phyloP scores from a whole-genome alignment of 2,329 filamentous ascomycete genomes.

The Sporothrix brunneoviolacea region DNA sequence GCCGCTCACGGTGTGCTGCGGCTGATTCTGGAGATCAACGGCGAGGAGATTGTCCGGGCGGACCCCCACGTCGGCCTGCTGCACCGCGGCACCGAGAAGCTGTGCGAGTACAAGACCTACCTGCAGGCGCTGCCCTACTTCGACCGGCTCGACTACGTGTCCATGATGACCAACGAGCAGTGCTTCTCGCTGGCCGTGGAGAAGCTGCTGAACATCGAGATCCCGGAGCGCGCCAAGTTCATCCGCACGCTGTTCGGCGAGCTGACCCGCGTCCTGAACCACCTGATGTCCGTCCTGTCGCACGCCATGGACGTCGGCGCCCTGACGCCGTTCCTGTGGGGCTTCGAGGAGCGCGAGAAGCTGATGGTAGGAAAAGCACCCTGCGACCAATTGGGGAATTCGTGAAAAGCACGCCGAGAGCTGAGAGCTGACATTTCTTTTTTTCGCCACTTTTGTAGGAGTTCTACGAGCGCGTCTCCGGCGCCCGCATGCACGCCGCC shows the following conservation, averaged over 20 bases:
- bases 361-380: conserved; percentile 67
- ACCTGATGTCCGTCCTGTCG: conserved; percentile 94
- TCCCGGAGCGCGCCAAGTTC: conserved; percentile 92
- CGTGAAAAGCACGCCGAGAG: neutral
- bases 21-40: conserved; percentile 93
- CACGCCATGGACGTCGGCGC: conserved; percentile 99
- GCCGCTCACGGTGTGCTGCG: conserved; percentile 97
- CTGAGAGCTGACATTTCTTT: neutral
- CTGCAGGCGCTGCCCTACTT: conserved; percentile 98
- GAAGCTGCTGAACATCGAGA: conserved; percentile 95
- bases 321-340: conserved; percentile 96
- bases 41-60: conserved; percentile 92
- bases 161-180: conserved; percentile 99
- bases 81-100: conserved; percentile 96
- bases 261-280: conserved; percentile 89
- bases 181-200: conserved; percentile 93
- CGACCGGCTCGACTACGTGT: conserved; percentile 96
- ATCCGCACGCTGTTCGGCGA: conserved; percentile 95
- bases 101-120: conserved; percentile 99
- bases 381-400: neutral
- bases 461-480: conserved; percentile 99
- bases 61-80: conserved; percentile 96
- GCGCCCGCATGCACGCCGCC: conserved; percentile 91
- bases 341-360: conserved; percentile 99
- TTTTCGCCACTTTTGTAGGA: conserved; percentile 52